Evolutionary conservation across 2,329 filamentous ascomycete genomes (phyloP), one percentile per base, ranked within the genome.

Genomic region (Dothideomycetes sp.): DNA sequence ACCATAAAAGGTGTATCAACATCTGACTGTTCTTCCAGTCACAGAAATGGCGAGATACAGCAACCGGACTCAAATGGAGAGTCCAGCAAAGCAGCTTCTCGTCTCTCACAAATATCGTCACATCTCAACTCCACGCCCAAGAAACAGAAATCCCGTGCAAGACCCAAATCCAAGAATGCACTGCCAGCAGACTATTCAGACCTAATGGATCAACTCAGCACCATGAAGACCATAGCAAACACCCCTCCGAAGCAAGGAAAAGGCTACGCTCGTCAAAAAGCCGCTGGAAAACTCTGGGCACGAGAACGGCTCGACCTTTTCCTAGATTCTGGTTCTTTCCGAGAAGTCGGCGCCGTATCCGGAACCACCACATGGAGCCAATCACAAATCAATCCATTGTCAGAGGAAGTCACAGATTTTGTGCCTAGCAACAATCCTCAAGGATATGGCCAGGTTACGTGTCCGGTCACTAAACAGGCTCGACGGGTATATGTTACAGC

Each of bases 261-360:
- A 46, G 76, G 76, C 17, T 80, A 80, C 47, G 57, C 73, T n/a
- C 69, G 73, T 4, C 77, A 81, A 53, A 78, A 77, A 48, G 64
- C 74, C 56, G 69, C 74, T 3, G 77, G 77, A 2, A 81, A 81
- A 54, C 64, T 80, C 13, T 80, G 76, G 75, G 76, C 80, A 0
- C 68, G 76, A 16, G 76, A 80, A 50, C 64, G 76, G 3, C 71
- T 80, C 13, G 64, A 73, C 4, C 61, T 69, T 22, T 61, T 81
- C n/a, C 63, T 80, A 9, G 76, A 80, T 43, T 49, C 59, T 2
- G 69, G 64, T 2, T 71, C 64, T 17, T 78, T 79, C 47, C 62
- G 64, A 13, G 76, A 80, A 55, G 68, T 80, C 5, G 77, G 77
- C 1, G 76, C 71, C 30, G 65, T 77, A 0, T 72, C 71, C 2